These are phyloP conservation scores for Boletus subparvulus DNA, from an alignment of 768 basidiomycete species.

Conservation along the genomic window DNA sequence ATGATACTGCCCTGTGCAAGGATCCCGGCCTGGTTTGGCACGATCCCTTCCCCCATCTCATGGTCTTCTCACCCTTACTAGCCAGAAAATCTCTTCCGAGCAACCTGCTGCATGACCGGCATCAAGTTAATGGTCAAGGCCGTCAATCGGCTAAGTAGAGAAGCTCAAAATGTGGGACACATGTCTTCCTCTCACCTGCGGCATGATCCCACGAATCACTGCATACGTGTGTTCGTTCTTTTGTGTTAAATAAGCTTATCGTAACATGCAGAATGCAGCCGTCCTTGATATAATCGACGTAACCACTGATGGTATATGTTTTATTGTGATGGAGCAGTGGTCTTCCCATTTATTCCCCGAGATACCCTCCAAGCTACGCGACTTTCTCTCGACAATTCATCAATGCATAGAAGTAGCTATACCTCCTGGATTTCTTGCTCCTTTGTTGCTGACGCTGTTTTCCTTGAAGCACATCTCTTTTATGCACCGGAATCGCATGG, in stretches of 20 bases:
- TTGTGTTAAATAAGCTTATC: background rate
- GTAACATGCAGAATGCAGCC: constrained; percentile 41
- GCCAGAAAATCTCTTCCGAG: constrained; percentile 75
- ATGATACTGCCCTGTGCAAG: constrained; percentile 63
- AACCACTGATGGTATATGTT: constrained; percentile 49
- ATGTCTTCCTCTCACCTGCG: constrained; percentile 54
- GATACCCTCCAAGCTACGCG: constrained; percentile 48
- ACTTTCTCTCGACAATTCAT: constrained; percentile 56
- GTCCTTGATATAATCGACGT: constrained; percentile 63
- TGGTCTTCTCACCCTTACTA: constrained; percentile 28
- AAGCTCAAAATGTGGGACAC: constrained; percentile 56
- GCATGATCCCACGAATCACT: constrained; percentile 68
- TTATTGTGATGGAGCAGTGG: constrained; percentile 85
- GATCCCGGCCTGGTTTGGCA: constrained; percentile 66
- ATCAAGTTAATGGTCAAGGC: constrained; percentile 65
- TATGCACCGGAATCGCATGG: constrained; percentile 65
- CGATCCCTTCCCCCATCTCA: background rate
- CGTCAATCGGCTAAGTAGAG: constrained; percentile 60
- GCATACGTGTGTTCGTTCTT: constrained; percentile 57
- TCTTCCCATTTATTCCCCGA: constrained; percentile 57
- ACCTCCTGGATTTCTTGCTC: background rate
- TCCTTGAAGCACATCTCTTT: constrained; percentile 58
- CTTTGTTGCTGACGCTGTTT: constrained; percentile 1
- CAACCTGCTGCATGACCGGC: constrained; percentile 51
- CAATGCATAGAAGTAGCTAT: constrained; percentile 67